Evolutionary conservation across 2,329 filamentous ascomycete genomes (phyloP), one percentile per base, ranked within the genome.

Genomic region (Hypoxylon sp.): DNA sequence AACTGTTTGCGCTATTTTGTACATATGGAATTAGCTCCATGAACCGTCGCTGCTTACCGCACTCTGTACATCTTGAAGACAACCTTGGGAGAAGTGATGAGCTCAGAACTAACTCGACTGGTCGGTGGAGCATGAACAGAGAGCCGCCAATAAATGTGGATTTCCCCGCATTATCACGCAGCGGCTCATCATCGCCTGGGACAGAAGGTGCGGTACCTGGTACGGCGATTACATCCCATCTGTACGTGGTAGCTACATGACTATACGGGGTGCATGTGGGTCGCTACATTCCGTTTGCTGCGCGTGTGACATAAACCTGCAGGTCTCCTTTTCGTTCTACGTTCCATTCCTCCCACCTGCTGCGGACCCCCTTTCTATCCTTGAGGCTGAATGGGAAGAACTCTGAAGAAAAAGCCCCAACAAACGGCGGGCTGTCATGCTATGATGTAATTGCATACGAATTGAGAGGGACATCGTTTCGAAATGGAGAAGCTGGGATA

Each of bases 271-370:
- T 56, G 67, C 31, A 58, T 59, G 63, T 71, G 69, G 66, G 30
- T 6, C 57, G n/a, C 20, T 65, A 11, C 50, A 22, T 68, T 54
- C 61, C 49, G 61, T 68, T 68, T 69, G 57, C 51, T 64, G 68
- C 3, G 69, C 66, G 66, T 71, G 65, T 70, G 67, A 73, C 69
- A 70, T 72, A 72, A 70, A 68, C 61, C 51, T 73, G 67, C 71
- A 70, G 62, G 42, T 62, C 46, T 64, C 53, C 58, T 54, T 69
- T 64, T 44, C 40, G 17, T 44, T 49, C 61, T 50, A 31, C 60
- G 58, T 56, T 64, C 46, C 56, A 58, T 58, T 60, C 22, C 48
- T 51, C 42, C 57, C 20, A 61, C 35, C 57, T 49, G 22, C 55
- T 25, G 31, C 5, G 37, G 7, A 3, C 37, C 40, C 40, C 25